Percentiles rank a stretch among this genome's conserved stretches.
Conservation (phyloP, 257 asterid genomes). For the Cinchona pubescens region DNA sequence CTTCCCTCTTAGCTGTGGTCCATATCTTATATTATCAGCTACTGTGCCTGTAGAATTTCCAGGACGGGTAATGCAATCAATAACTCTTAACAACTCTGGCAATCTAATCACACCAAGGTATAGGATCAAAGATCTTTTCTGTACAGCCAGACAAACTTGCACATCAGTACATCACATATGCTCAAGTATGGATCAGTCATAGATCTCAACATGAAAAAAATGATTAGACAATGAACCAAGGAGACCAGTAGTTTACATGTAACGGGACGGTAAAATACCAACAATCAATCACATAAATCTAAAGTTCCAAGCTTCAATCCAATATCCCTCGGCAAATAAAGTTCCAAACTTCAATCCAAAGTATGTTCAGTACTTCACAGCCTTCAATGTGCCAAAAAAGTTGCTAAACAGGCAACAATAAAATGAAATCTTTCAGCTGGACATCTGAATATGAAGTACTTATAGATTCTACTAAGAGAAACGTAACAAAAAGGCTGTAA, state of each 20-base stretch:
- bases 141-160: background rate
- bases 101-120: background rate
- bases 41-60: conserved; percentile 47
- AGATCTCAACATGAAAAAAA: background rate
- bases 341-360: background rate
- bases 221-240: background rate
- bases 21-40: conserved; percentile 72
- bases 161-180: background rate
- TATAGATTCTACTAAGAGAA: background rate
- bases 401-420: background rate
- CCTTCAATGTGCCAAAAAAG: background rate
- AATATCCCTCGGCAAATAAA: background rate
- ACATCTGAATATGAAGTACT: background rate
- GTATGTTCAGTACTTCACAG: background rate
- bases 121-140: background rate
- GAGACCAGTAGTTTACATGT: background rate
- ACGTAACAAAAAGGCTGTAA: background rate
- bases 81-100: background rate
- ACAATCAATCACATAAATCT: background rate
- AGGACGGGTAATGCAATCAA: background rate
- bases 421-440: no score
- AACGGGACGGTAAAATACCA: background rate
- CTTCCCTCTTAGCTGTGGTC: conserved; percentile 59
- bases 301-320: background rate
- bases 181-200: no score